Evolutionary conservation across 2,329 filamentous ascomycete genomes (phyloP).

Genomic region (Penicillium hesseltinei): DNA sequence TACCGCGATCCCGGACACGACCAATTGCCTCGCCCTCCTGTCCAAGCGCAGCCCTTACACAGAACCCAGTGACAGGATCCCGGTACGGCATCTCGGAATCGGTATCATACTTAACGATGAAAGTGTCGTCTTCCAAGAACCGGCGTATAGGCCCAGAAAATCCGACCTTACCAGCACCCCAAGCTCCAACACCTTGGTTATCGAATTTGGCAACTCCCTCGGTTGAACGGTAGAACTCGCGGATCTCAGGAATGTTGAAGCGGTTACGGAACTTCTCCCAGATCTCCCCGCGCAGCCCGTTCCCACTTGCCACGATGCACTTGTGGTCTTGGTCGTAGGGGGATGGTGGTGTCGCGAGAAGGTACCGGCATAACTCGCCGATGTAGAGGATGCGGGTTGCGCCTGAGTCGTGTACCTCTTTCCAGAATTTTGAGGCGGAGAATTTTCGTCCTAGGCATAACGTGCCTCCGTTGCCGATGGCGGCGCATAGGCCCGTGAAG

Average conservation of each 20-base stretch:
- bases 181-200: slow-evolving; percentile 43
- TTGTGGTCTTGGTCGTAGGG: slow-evolving; percentile 47
- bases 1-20: slow-evolving; percentile 39
- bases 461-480: slow-evolving; percentile 42
- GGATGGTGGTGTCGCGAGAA: slow-evolving; percentile 45
- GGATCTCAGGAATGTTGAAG: slow-evolving; percentile 46
- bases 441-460: slow-evolving; percentile 48
- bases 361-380: slow-evolving; percentile 51
- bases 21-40: slow-evolving; percentile 50
- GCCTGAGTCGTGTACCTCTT: slow-evolving; percentile 44
- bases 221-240: slow-evolving; percentile 51
- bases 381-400: slow-evolving; percentile 49
- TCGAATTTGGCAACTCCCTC: slow-evolving; percentile 49
- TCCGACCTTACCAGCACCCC: slow-evolving; percentile 46
- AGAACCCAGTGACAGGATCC: slow-evolving; percentile 47
- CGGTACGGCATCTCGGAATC: slow-evolving; percentile 44
- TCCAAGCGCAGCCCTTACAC: slow-evolving; percentile 35
- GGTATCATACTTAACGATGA: slow-evolving; percentile 45
- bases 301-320: slow-evolving; percentile 48
- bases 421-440: slow-evolving; percentile 47
- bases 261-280: slow-evolving; percentile 49
- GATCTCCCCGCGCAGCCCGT: slow-evolving; percentile 49
- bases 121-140: slow-evolving; percentile 43
- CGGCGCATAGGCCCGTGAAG: slow-evolving; percentile 46
- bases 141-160: slow-evolving; percentile 44